A percentile compares a stretch with the other conserved stretches of the same genome.
Conservation (phyloP, 371 early-diverging fungal genomes). For the Mortierella sp. region DNA sequence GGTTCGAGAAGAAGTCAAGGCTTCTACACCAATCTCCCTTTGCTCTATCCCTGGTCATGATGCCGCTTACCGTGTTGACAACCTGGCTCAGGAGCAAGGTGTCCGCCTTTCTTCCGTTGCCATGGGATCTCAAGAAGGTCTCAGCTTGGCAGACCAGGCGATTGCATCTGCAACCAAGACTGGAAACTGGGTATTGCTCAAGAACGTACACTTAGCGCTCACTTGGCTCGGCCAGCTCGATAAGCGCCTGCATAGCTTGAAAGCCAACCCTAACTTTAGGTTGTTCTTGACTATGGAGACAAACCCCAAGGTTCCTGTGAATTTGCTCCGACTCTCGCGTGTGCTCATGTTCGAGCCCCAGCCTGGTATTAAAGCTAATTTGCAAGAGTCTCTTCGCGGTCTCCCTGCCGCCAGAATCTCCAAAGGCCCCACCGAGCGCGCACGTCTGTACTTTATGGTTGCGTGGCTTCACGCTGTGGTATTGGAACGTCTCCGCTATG, state of each 20-base stretch:
- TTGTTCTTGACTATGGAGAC: slow-evolving; percentile 98
- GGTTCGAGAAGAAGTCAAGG: slow-evolving; percentile 79
- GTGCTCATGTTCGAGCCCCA: slow-evolving; percentile 96
- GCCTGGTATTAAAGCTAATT: slow-evolving; percentile 95
- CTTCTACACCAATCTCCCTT: slow-evolving; percentile 88
- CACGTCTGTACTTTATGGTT: slow-evolving; percentile 93
- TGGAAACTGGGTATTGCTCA: slow-evolving; percentile 96
- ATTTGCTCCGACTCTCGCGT: slow-evolving; percentile 90
- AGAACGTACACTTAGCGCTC: slow-evolving; percentile 97
- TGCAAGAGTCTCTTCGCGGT: slow-evolving; percentile 85
- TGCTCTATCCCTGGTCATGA: slow-evolving; percentile 97
- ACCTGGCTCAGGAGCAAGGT: slow-evolving; percentile 81
- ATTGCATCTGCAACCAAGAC: slow-evolving; percentile 86
- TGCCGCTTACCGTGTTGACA: slow-evolving; percentile 95
- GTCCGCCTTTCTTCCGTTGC: slow-evolving; percentile 87
- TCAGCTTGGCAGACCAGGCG: slow-evolving; percentile 90
- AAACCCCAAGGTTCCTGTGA: slow-evolving; percentile 95
- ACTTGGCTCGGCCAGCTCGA: slow-evolving; percentile 96
- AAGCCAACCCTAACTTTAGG: slow-evolving; percentile 88
- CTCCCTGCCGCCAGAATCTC: slow-evolving; percentile 70
- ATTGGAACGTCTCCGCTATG: slow-evolving; percentile 95
- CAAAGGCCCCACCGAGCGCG: slow-evolving; percentile 89
- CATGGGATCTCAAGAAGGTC: slow-evolving; percentile 98
- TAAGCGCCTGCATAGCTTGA: slow-evolving; percentile 91
- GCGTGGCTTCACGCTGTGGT: slow-evolving; percentile 97